phyloP scores from a whole-genome alignment of 2,329 filamentous ascomycete genomes.

The Chalaropsis ovoidea region DNA sequence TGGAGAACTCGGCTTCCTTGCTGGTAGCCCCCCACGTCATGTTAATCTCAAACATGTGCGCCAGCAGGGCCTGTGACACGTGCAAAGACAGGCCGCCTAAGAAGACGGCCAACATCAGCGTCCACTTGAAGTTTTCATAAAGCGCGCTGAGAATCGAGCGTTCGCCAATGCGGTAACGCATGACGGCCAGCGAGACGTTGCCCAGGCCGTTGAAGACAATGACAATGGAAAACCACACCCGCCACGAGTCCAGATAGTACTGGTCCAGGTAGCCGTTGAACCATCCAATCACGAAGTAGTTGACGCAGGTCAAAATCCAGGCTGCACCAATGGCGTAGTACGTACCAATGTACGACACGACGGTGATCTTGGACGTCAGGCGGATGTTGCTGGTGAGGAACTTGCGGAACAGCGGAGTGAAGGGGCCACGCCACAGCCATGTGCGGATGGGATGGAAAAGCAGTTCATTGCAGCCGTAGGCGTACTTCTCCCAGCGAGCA shows the following conservation, averaged over 20 bases:
- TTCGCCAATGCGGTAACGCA: slow-evolving; percentile 62
- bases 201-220: slow-evolving; percentile 67
- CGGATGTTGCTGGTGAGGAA: slow-evolving; percentile 66
- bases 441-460: slow-evolving; percentile 67
- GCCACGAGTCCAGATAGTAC: slow-evolving; percentile 70
- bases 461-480: slow-evolving; percentile 73
- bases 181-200: slow-evolving; percentile 59
- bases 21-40: slow-evolving; percentile 79
- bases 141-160: slow-evolving; percentile 47
- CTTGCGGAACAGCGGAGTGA: slow-evolving; percentile 65
- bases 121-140: slow-evolving; percentile 63
- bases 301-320: slow-evolving; percentile 61
- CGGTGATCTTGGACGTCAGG: slow-evolving; percentile 64
- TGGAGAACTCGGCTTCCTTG: slow-evolving; percentile 70
- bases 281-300: slow-evolving; percentile 70
- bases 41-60: slow-evolving; percentile 76
- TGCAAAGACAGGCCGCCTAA: slow-evolving; percentile 72
- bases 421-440: slow-evolving; percentile 64
- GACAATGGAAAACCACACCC: slow-evolving; percentile 71
- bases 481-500: slow-evolving; percentile 78
- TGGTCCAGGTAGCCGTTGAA: slow-evolving; percentile 65
- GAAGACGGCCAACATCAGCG: slow-evolving; percentile 65
- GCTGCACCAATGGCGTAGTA: slow-evolving; percentile 70
- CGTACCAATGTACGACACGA: slow-evolving; percentile 67
- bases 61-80: slow-evolving; percentile 66